Evolutionary conservation across 176 grass and related monocot genomes (phyloP), one percentile per base, ranked within the genome.

Genomic region (Elaeis guineensis): DNA sequence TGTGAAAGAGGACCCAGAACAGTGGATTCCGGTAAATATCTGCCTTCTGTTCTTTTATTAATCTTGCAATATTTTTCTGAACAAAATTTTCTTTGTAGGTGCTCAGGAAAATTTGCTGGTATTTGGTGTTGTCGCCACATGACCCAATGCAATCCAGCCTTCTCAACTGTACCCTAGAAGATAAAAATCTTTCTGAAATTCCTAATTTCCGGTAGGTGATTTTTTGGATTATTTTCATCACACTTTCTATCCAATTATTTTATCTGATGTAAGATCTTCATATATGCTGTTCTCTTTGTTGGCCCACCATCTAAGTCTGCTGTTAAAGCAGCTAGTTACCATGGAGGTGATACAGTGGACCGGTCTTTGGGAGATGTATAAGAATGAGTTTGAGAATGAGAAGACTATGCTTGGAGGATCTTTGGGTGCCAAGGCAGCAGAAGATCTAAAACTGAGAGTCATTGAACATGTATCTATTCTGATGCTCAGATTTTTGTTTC

Each of bases 261-360:
- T 44, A 2, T 6, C 35, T 44, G 35, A 44, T 44, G 35, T 50
- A 9, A 66, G 66, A 44, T 44, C 35, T 44, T 44, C 35, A 14
- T 44, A 44, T 14, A 44, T 44, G 35, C 35, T 44, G 35, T 44
- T 44, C 35, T 44, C 9, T 44, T 44, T 14, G 9, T 44, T 6
- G 35, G 35, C 9, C 35, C 35, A 14, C 35, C 35, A 44, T 44
- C 11, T 14, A 44, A 86, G 93, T 22, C 53, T 97, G 19, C 57
- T 91, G 64, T 66, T 97, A 21, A 91, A 97, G 78, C 84, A 91
- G 57, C 70, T 97, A 19, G 84, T 97, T 55, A 97, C 93, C 4
- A 97, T 97, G 93, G 93, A 97, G 81, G 87, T 97, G 5, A 85
- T 97, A 8, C 78, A 97, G 24, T 97, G 93, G 93, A 88, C 87